phyloP scores from a whole-genome alignment of 2,329 filamentous ascomycete species.

The Stagonosporopsis rhizophila region DNA sequence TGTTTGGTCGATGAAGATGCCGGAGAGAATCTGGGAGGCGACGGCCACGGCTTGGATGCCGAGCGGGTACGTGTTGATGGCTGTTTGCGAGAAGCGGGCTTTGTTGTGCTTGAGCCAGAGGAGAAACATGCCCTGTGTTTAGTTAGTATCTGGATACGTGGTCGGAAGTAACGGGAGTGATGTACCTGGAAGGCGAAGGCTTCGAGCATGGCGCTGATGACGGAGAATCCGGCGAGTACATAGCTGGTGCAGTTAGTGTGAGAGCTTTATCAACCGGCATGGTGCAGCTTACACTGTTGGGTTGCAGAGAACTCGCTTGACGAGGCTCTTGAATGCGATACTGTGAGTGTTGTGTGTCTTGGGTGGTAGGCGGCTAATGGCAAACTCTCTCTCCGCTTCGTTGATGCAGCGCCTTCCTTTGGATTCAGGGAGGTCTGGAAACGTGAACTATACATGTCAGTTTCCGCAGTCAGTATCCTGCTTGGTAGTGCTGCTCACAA shows the following conservation, averaged over 20 bases:
- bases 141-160: neutral
- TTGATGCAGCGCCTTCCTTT: constrained; percentile 22
- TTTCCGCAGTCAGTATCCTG: too few relatives aligned
- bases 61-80: constrained; percentile 65
- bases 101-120: constrained; percentile 30
- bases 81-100: constrained; percentile 44
- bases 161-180: neutral
- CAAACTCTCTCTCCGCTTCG: constrained; percentile 26
- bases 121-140: constrained; percentile 25
- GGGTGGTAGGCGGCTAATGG: constrained; percentile 28
- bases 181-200: constrained; percentile 35
- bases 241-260: constrained; percentile 35
- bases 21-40: constrained; percentile 51
- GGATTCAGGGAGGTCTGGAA: constrained; percentile 32
- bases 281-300: constrained; percentile 20
- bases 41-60: constrained; percentile 65
- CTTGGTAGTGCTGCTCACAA: constrained; percentile 14
- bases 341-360: constrained; percentile 30
- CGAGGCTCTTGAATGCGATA: constrained; percentile 26
- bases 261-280: too few relatives aligned
- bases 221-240: constrained; percentile 48
- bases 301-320: constrained; percentile 23
- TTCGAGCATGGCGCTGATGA: constrained; percentile 44
- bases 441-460: constrained; percentile 22
- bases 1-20: constrained; percentile 47